A percentile compares a stretch with the other conserved stretches of the same genome.
Conservation (phyloP, 2,329 filamentous ascomycete genomes). For the Fusarium bactridioides region DNA sequence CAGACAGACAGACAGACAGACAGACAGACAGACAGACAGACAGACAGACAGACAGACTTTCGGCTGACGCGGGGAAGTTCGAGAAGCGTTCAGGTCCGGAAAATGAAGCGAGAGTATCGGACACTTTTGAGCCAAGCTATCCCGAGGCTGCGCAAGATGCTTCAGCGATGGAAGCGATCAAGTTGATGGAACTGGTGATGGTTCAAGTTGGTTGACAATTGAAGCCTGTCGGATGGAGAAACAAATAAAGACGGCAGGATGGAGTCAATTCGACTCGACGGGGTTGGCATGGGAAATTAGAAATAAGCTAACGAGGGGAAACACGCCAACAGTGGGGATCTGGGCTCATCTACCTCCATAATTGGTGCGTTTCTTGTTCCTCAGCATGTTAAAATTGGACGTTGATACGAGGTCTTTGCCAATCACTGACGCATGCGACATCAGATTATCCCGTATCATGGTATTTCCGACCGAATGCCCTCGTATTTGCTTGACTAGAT, state of each 20-base stretch:
- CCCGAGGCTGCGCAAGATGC: too few species aligned
- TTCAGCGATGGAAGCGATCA: neutral
- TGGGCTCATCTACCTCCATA: neutral
- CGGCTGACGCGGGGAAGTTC: neutral
- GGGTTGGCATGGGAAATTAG: neutral
- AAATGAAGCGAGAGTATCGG: conserved; percentile 6
- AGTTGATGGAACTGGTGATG: neutral
- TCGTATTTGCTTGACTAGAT: neutral
- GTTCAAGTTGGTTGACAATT: neutral
- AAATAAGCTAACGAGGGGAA: conserved; percentile 2
- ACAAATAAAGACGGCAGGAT: neutral
- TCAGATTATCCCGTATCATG: neutral
- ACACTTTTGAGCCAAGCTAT: neutral
- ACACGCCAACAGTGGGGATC: neutral
- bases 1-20: too few species aligned
- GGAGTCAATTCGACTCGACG: neutral
- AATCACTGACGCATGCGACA: neutral
- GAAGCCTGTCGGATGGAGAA: neutral
- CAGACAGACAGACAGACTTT: neutral
- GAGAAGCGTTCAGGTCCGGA: neutral
- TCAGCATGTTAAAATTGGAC: neutral
- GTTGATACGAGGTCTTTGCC: neutral
- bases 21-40: too few species aligned
- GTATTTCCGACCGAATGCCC: neutral
- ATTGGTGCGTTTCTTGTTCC: neutral